Percentiles rank a stretch among this genome's conserved stretches.
phyloP scores from a whole-genome alignment of 345 rosid species.

The Syzygium aqueum region DNA sequence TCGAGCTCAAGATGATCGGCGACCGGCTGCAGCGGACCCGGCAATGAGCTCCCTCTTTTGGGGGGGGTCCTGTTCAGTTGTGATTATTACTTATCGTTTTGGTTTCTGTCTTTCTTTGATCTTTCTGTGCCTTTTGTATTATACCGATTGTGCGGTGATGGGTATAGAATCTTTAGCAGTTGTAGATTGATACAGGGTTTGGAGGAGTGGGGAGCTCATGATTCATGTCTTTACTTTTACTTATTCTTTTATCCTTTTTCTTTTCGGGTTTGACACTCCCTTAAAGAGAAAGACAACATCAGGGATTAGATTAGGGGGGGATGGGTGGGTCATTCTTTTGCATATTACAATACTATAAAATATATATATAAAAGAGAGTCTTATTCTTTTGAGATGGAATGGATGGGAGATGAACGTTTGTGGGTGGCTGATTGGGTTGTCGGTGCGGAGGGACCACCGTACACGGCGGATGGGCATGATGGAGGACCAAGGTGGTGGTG shows the following conservation, averaged over 20 bases:
- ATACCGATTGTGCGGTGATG: neutral
- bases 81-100: neutral
- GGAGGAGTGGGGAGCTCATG: neutral
- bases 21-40: conserved; percentile 45
- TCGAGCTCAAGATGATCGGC: conserved; percentile 68
- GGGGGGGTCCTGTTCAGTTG: neutral
- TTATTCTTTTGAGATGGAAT: neutral
- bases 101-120: neutral
- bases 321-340: neutral
- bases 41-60: conserved; percentile 19
- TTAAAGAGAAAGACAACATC: neutral
- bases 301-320: neutral
- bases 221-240: neutral
- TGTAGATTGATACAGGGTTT: neutral
- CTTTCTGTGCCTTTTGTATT: neutral
- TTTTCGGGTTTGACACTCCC: neutral
- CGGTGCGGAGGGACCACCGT: neutral
- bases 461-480: neutral
- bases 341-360: neutral
- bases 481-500: neutral
- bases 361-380: neutral
- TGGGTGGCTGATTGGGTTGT: neutral
- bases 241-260: neutral
- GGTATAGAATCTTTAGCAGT: neutral
- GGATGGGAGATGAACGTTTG: neutral